A percentile compares a stretch with the other conserved stretches of the same genome.
phyloP scores from a whole-genome alignment of 441 rosid species.

The Brassica hybrid region DNA sequence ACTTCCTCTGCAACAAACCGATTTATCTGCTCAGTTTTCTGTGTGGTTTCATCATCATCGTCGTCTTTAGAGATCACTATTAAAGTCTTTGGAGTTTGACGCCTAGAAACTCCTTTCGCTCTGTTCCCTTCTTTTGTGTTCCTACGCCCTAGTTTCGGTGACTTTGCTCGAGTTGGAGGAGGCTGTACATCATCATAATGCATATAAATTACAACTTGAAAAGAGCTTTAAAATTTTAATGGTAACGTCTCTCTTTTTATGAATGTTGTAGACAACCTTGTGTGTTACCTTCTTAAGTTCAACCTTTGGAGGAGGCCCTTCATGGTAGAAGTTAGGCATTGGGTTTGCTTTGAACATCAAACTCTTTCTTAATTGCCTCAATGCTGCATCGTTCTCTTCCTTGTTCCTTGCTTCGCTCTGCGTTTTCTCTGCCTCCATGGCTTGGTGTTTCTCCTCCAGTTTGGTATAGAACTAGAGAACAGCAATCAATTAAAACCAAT shows the following conservation, averaged over 20 bases:
- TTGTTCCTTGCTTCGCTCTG: constrained; percentile 85
- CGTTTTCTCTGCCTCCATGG: constrained; percentile 85
- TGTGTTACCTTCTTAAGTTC: constrained; percentile 86
- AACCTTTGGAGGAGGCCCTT: constrained; percentile 90
- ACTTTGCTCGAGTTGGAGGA: constrained; percentile 96
- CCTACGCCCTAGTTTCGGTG: constrained; percentile 89
- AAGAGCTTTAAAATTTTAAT: not conserved
- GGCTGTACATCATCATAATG: constrained; percentile 47
- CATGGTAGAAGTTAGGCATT: constrained; percentile 94
- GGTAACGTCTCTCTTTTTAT: not conserved
- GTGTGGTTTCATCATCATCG: constrained; percentile 35
- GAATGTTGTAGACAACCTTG: constrained; percentile 41
- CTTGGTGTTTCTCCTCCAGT: constrained; percentile 90
- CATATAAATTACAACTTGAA: constrained; percentile 11
- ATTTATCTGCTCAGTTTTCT: constrained; percentile 38
- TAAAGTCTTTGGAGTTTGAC: constrained; percentile 43
- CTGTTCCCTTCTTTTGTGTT: constrained; percentile 48
- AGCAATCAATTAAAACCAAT: constrained; percentile 29
- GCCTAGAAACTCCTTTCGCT: constrained; percentile 46
- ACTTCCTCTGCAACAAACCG: constrained; percentile 32
- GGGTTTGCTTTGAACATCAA: constrained; percentile 89
- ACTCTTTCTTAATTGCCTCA: constrained; percentile 87
- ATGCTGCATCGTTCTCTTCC: constrained; percentile 89
- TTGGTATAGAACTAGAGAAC: constrained; percentile 72
- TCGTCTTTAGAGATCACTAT: constrained; percentile 38